Conservation (phyloP, 768 basidiomycete genomes). For the Cystofilobasidium bisporidii region DNA sequence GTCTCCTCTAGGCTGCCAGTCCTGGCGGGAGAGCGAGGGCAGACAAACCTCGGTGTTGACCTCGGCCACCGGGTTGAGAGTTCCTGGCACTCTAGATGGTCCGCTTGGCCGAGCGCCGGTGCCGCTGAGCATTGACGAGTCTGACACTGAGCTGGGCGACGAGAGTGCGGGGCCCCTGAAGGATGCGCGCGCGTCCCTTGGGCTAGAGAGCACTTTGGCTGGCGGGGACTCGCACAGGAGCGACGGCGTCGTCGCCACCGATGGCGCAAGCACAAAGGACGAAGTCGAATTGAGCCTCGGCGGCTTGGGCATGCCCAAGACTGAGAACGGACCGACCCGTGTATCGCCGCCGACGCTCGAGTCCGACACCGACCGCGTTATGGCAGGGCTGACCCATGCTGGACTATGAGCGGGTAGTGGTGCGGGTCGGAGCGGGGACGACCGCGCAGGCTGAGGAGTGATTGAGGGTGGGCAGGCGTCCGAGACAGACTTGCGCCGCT, state of each 20-base stretch:
- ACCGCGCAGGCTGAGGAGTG: no score
- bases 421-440: background rate
- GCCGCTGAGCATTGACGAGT: background rate
- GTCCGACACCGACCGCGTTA: background rate
- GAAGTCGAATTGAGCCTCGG: background rate
- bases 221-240: background rate
- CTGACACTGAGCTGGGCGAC: background rate
- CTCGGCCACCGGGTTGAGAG: background rate
- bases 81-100: background rate
- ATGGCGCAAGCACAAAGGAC: background rate
- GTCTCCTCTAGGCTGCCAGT: no score
- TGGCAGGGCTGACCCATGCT: no score
- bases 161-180: background rate
- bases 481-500: conserved; percentile 3
- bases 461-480: no score
- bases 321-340: background rate
- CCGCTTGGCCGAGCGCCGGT: background rate
- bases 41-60: background rate
- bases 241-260: background rate
- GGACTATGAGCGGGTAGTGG: no score
- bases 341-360: no score
- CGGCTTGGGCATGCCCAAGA: background rate
- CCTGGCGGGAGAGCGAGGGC: no score
- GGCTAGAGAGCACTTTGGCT: no score
- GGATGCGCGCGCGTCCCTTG: no score